These are phyloP conservation scores for Tuber umbilicatum DNA, from an alignment of 495 filamentous ascomycete genomes.

Conservation along the genomic window DNA sequence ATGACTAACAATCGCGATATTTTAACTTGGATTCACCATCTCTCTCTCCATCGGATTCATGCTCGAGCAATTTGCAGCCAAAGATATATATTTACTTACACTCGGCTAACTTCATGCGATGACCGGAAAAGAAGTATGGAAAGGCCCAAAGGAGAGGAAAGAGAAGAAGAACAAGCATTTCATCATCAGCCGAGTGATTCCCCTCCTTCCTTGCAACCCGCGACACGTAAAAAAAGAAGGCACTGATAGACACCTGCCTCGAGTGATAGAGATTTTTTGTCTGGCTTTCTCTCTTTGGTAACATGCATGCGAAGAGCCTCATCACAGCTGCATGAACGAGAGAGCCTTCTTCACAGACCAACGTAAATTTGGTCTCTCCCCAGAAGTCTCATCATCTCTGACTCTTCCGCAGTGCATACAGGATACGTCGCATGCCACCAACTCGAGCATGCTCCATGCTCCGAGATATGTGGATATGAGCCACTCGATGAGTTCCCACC, in stretches of 20 bases:
- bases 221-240: neutral
- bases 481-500: neutral
- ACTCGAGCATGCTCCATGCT: neutral
- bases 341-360: neutral
- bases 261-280: neutral
- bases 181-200: neutral
- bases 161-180: neutral
- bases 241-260: neutral
- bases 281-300: neutral
- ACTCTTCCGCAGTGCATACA: slow-evolving; percentile 2
- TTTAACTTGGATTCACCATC: neutral
- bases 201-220: neutral
- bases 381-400: neutral
- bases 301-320: neutral
- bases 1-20: slow-evolving; percentile 1
- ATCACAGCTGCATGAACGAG: neutral
- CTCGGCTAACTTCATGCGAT: neutral
- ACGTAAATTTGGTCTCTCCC: neutral
- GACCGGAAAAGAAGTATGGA: neutral
- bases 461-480: too few species aligned
- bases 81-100: neutral
- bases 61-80: neutral
- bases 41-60: neutral
- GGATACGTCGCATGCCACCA: neutral
- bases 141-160: neutral